phyloP scores from a whole-genome alignment of 176 grass and related monocot genomes.

The Oryza glaberrima region DNA sequence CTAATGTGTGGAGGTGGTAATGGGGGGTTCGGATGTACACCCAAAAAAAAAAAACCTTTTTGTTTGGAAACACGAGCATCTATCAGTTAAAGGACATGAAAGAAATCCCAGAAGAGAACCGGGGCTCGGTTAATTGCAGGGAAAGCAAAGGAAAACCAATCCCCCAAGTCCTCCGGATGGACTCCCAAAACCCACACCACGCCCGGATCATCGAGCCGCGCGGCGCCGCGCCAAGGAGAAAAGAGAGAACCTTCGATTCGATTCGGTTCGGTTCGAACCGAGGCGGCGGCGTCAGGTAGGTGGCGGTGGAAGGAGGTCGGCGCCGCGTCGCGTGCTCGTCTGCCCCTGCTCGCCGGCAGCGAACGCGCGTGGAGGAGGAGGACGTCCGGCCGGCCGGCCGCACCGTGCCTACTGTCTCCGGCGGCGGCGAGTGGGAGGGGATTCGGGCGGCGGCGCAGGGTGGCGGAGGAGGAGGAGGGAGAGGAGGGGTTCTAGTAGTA shows the following conservation, averaged over 20 bases:
- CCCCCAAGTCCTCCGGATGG: background rate
- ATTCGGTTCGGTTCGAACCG: background rate
- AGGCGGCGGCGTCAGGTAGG: background rate
- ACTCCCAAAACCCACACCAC: background rate
- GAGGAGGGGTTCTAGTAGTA: no score
- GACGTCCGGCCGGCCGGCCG: no score
- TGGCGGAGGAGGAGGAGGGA: background rate
- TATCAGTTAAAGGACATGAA: background rate
- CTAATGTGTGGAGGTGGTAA: background rate
- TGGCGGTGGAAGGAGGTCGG: background rate
- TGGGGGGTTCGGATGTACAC: background rate
- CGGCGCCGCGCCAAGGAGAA: background rate
- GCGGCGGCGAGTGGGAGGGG: background rate
- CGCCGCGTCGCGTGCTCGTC: background rate
- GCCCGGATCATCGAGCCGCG: background rate
- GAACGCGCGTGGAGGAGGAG: background rate
- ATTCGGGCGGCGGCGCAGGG: background rate
- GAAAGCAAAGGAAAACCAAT: background rate
- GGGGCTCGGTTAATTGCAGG: background rate
- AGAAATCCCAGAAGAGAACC: background rate
- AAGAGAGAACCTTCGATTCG: background rate
- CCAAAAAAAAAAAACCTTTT: background rate
- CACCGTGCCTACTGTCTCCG: background rate
- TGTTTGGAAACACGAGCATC: background rate
- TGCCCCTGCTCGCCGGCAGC: background rate